Conservation (phyloP, 768 basidiomycete species). For the Amanita pseudoporphyria region DNA sequence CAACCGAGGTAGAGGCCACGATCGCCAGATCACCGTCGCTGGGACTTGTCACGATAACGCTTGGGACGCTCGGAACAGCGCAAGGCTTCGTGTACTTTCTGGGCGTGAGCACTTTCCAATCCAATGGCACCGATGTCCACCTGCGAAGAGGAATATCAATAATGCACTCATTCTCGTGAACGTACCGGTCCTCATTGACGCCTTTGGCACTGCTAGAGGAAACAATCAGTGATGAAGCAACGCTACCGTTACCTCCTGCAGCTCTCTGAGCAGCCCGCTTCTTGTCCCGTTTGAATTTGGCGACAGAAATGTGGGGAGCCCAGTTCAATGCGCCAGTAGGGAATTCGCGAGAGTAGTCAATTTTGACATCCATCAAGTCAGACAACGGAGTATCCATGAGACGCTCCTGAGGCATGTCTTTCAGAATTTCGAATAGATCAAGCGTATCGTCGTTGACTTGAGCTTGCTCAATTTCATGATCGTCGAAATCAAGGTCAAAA, state of each 20-base stretch:
- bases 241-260: background rate
- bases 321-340: background rate
- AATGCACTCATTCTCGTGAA: background rate
- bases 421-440: background rate
- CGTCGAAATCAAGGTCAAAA: background rate
- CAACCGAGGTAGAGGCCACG: too few relatives aligned
- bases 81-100: background rate
- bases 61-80: background rate
- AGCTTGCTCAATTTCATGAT: background rate
- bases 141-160: background rate
- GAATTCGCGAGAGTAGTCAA: constrained; percentile 5
- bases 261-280: background rate
- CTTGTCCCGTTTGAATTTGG: background rate
- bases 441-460: background rate
- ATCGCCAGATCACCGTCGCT: background rate
- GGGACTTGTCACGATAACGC: constrained; percentile 4
- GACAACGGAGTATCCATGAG: background rate
- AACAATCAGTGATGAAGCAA: too few relatives aligned
- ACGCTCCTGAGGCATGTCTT: background rate
- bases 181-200: background rate
- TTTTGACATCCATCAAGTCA: background rate
- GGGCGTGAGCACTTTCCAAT: background rate
- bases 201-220: background rate
- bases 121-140: background rate
- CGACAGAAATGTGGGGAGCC: background rate